Conservation (phyloP, 73 alveolate species). For the Paraurostyla sp. region DNA sequence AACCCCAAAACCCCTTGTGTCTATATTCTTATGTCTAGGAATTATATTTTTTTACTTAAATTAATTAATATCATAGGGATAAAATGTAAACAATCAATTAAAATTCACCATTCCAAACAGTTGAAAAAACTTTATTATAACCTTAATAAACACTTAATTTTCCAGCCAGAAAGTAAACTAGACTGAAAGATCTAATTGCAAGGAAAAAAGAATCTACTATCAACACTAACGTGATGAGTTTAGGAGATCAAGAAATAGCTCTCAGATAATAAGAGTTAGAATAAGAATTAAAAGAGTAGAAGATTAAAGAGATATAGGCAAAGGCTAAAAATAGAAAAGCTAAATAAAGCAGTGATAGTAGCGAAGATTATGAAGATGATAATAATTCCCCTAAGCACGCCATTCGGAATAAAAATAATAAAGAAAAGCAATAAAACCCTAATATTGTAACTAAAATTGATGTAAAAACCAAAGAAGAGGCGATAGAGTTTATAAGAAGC, state of each 20-base stretch:
- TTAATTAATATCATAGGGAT: too few relatives aligned
- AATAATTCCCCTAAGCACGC: not conserved
- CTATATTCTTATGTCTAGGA: too few relatives aligned
- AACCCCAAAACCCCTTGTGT: too few relatives aligned
- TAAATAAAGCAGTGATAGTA: not conserved
- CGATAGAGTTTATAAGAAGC: constrained; percentile 19
- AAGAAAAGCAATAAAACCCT: not conserved
- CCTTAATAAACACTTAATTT: too few relatives aligned
- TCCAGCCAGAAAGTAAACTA: too few relatives aligned
- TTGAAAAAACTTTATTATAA: too few relatives aligned
- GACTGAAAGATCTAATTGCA: too few relatives aligned
- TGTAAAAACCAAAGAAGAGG: constrained; percentile 4
- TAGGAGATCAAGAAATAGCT: not conserved
- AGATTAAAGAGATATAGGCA: constrained; percentile 6
- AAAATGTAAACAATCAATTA: too few relatives aligned
- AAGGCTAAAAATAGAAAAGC: constrained; percentile 35
- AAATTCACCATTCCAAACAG: too few relatives aligned
- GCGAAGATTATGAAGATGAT: not conserved
- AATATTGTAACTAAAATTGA: not conserved
- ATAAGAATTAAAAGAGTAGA: not conserved
- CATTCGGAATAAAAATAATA: not conserved
- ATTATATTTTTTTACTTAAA: too few relatives aligned
- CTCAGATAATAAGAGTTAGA: not conserved
- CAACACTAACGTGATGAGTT: too few relatives aligned
- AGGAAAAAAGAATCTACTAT: too few relatives aligned